phyloP scores from a whole-genome alignment of 2,329 filamentous ascomycete genomes.

The Talaromyces sp. region DNA sequence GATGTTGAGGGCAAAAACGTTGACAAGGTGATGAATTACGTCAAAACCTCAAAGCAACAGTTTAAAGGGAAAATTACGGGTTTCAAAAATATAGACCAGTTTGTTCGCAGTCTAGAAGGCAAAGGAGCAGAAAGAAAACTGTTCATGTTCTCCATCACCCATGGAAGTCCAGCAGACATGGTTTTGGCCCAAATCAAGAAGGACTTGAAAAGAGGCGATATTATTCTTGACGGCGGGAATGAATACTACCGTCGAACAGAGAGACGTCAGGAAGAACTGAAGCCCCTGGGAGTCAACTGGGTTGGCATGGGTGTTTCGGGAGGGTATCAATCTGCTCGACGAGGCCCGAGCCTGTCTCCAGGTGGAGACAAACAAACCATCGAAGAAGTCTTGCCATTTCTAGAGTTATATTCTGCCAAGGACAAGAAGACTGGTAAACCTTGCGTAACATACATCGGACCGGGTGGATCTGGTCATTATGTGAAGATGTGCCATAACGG shows the following conservation, averaged over 20 bases:
- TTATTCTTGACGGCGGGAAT: constrained; percentile 65
- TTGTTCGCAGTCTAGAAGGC: constrained; percentile 29
- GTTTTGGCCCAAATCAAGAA: constrained; percentile 39
- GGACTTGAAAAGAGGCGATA: constrained; percentile 55
- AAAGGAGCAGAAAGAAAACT: constrained; percentile 24
- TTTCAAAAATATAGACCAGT: constrained; percentile 31
- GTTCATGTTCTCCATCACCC: constrained; percentile 38
- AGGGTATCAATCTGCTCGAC: constrained; percentile 62
- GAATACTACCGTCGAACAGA: constrained; percentile 64
- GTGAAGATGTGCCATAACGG: constrained; percentile 75
- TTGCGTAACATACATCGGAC: constrained; percentile 58
- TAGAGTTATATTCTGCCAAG: constrained; percentile 59
- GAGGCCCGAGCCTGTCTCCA: constrained; percentile 63
- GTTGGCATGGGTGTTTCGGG: constrained; percentile 65
- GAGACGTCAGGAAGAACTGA: constrained; percentile 54
- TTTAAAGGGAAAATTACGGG: constrained; percentile 28
- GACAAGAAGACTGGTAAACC: constrained; percentile 52
- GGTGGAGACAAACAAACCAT: constrained; percentile 56
- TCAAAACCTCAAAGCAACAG: constrained; percentile 14
- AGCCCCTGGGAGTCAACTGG: constrained; percentile 56
- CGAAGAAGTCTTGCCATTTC: constrained; percentile 55
- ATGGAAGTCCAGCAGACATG: constrained; percentile 33
- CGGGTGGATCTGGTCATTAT: constrained; percentile 62
- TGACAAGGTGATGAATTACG: constrained; percentile 23
- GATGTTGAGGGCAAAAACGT: constrained; percentile 30